Base-by-base conservation (phyloP, 2,329 filamentous ascomycete species). In the Fusarium ambrosium region DNA sequence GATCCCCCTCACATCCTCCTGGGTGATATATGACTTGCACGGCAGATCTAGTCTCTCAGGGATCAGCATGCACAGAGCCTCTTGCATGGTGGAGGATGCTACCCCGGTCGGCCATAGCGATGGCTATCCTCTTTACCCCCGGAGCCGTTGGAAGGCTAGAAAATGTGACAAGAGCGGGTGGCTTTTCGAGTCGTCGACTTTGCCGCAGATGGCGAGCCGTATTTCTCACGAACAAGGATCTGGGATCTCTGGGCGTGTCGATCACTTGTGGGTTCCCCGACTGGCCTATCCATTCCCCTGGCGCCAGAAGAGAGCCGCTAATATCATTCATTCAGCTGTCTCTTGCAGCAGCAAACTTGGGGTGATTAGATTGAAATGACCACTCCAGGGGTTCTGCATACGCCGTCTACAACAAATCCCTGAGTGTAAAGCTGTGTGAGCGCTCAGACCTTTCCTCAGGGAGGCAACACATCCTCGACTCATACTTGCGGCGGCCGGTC, bases 1-100 rank as follows among this genome's bases (percentile, higher is more conserved):
- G 53, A 13, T 24, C n/a, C 39, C 43, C 43, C n/a, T 64, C 20
- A 59, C 16, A 39, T 18, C 18, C 20, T 22, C 22, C 53, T 53
- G 24, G 39, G 36, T 74, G 64, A 72, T 73, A 71, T 73, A 71
- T 55, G 29, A 55, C 27, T 36, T 62, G 53, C 13, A 68, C 36
- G 41, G 53, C 22, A 70, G 60, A 66, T 62, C 56, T 27, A 39
- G 48, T 39, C 27, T 10, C 27, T 20, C 27, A 36, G 27, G 34
- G 71, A 72, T 72, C 68, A 14, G 37, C 68, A 60, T 62, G 72
- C 64, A 58, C 37, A 43, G 37, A 62, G 43, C 68, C 53, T 43
- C 37, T 43, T 24, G 22, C 20, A 41, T 55, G 34, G 56, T 27
- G 13, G 39, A 29, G 41, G 55, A 41, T 53, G 53, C 29, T 45